Evolutionary conservation across 306 rosid genomes (phyloP), one percentile per base, ranked within the genome.

Genomic region (barrel medic (Medicago truncatula)): DNA sequence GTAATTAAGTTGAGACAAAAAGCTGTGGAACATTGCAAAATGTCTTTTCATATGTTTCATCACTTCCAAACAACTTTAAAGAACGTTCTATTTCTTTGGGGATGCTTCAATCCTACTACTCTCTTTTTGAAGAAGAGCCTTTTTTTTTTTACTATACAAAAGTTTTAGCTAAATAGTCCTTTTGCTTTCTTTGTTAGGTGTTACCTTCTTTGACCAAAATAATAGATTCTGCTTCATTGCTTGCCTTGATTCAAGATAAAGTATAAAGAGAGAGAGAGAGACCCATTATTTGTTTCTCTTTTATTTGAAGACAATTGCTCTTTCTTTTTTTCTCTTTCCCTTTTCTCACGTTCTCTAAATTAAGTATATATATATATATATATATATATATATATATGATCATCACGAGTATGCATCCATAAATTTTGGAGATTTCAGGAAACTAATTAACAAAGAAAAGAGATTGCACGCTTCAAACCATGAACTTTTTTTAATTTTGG

Each of bases 211-310:
- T 85, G 91, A 85, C 85, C 71, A 86, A 73, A 79, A 81, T 78
- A 81, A 76, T 17, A 59, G 78, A 83, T 80, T 85, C 86, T 80
- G 87, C 81, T 73, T 78, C 78, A 16, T 81, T 62, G 75, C 90
- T 75, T 56, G 76, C 92, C 80, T 93, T 82, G 98, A 81, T 89
- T 78, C 78, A 77, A 87, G 97, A 88, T 93, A 93, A 91, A 91
- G 93, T 75, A 41, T 70, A 80, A 80, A 88, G 85, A 83, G 61
- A 56, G 25, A 88, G 85, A 83, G 61, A 56, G 25, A 52, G 7
- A 18, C 43, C 71, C 28, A 31, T 73, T 17, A n/a, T 58, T 81
- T 79, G 14, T 57, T 76, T 78, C 49, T 41, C 56, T 46, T 77
- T 77, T 77, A 13, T 75, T 69, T 59, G 28, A 71, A 65, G 20